These are phyloP conservation scores for Alloascoidea hylecoeti DNA, from an alignment of 805 yeast genomes.

Conservation along the genomic window DNA sequence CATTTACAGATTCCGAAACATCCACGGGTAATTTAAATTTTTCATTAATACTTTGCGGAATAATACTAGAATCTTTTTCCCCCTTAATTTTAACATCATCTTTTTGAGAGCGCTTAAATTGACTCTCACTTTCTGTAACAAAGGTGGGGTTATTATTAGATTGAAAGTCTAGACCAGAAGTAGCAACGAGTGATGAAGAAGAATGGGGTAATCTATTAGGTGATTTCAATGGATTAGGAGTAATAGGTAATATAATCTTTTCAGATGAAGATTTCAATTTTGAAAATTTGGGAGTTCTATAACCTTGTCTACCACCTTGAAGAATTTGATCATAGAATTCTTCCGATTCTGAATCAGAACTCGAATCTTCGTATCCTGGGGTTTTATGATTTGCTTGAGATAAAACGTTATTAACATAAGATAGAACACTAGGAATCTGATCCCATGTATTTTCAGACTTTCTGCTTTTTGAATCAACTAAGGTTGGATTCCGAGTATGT, in stretches of 20 bases:
- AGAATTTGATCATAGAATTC: not conserved
- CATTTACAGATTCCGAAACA: too few relatives aligned
- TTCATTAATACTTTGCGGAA: too few relatives aligned
- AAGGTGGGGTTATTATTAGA: too few relatives aligned
- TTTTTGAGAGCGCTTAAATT: too few relatives aligned
- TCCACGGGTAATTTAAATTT: too few relatives aligned
- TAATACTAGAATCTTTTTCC: too few relatives aligned
- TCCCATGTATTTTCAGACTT: conserved; percentile 1
- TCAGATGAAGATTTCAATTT: not conserved
- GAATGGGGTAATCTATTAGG: too few relatives aligned
- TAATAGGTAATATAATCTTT: conserved; percentile 1
- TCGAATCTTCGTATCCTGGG: not conserved
- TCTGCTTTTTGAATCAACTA: not conserved
- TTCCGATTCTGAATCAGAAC: not conserved
- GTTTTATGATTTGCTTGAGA: not conserved
- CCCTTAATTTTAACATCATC: too few relatives aligned
- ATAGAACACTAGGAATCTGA: conserved; percentile 1
- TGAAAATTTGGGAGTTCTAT: not conserved
- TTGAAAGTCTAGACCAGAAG: too few relatives aligned
- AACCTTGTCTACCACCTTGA: not conserved
- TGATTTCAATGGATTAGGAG: not conserved
- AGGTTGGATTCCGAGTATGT: not conserved
- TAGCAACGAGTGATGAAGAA: too few relatives aligned
- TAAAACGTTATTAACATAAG: not conserved
- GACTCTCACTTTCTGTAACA: too few relatives aligned